Conservation (phyloP, 495 filamentous ascomycete genomes). For the Choiromyces venosus region DNA sequence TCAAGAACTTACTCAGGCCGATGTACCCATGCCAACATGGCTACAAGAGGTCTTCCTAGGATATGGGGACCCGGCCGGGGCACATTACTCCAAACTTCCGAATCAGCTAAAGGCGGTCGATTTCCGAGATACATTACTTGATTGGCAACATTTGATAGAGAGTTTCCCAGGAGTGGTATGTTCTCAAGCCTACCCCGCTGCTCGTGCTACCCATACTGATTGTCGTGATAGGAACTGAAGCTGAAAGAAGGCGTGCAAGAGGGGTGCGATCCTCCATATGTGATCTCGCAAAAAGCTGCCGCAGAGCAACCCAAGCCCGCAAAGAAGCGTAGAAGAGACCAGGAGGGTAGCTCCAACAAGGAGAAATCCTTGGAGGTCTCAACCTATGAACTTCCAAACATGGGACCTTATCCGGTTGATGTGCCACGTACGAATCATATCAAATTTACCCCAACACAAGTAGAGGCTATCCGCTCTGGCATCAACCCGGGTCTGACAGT, state of each 20-base stretch:
- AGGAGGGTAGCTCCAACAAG: constrained; percentile 53
- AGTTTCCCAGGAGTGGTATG: constrained; percentile 67
- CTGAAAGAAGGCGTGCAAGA: constrained; percentile 61
- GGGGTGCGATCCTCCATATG: constrained; percentile 81
- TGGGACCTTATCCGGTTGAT: constrained; percentile 86
- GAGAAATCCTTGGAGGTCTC: constrained; percentile 71
- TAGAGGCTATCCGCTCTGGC: constrained; percentile 88
- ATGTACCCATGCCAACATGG: constrained; percentile 84
- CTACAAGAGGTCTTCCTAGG: constrained; percentile 94
- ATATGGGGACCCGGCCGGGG: constrained; percentile 84
- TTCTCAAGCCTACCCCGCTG: neutral
- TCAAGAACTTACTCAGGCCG: constrained; percentile 73
- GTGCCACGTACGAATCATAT: constrained; percentile 75
- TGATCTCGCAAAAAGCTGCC: constrained; percentile 53
- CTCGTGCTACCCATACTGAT: constrained; percentile 26
- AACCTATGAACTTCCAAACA: constrained; percentile 86
- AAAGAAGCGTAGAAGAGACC: constrained; percentile 80
- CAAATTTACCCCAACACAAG: constrained; percentile 84
- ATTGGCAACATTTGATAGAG: constrained; percentile 90
- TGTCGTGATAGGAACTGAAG: constrained; percentile 55
- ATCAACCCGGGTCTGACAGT: constrained; percentile 92
- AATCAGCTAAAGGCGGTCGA: constrained; percentile 74
- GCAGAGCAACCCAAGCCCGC: constrained; percentile 52
- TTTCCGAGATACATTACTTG: constrained; percentile 86
- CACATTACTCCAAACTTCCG: constrained; percentile 74